Base-by-base conservation (phyloP, 225 moss, liverwort and hornwort species). In the Climacium dendroides region DNA sequence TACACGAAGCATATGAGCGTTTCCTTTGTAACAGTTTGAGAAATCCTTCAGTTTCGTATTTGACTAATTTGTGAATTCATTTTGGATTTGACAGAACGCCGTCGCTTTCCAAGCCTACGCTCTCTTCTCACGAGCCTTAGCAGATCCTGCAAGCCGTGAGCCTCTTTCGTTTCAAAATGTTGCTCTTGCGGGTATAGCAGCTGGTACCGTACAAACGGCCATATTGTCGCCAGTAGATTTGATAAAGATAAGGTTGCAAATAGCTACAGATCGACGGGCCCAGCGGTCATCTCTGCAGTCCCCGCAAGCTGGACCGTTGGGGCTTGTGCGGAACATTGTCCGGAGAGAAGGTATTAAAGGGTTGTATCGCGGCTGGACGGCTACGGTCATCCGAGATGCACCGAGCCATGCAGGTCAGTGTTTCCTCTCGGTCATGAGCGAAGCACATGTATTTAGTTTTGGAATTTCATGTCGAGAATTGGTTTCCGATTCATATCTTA, bases 81-180 rank as follows among this genome's bases (percentile, higher is more conserved):
- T 63, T 80, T 80, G 82, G 22, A 8, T 84, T 53, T 89, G 84
- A 77, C 94, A 99, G 99, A 99, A 99, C 89, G 99, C 99, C 60
- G 97, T 99, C 69, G 91, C 99, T 48, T 99, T 99, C 81, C 99
- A 99, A 89, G 93, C 96, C 71, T 99, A 97, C 83, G 99, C 99
- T 57, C 90, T 94, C 52, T 90, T 95, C 84, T 97, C 96, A 80
- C 91, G 96, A 87, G 93, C 91, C 60, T 88, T 96, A 80, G 89
- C 92, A 85, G 91, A 93, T 90, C 91, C 89, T 84, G 85, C 90
- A 66, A 87, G 85, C 79, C 88, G 74, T 74, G 90, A 95, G 67
- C 92, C 96, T 39, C 91, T 95, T 80, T 80, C 96, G 34, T 94
- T 93, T 78, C 74, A 86, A 69, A 96, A 93, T 35, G 99, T 99